A percentile compares a stretch with the other conserved stretches of the same genome.
These are phyloP conservation scores for Euphorbia lathyris DNA, from an alignment of 345 rosid species.

Conservation along the genomic window DNA sequence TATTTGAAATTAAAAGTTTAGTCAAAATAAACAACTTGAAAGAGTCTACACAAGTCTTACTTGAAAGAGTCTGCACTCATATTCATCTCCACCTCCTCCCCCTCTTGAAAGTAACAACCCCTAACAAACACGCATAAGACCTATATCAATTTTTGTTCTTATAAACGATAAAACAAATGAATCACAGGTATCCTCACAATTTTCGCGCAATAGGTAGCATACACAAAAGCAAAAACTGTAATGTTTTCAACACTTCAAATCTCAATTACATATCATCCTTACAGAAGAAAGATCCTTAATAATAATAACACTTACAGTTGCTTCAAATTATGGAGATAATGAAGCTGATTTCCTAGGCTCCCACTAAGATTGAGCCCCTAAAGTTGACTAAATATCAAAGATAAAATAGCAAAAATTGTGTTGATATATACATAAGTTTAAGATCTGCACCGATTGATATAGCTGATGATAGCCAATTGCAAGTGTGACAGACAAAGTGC, in stretches of 20 bases:
- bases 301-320: no score
- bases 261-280: no score
- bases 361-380: no score
- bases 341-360: no score
- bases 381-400: no score
- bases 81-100: slow-evolving; percentile 24
- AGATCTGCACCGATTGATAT: slow-evolving; percentile 70
- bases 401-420: no score
- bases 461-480: slow-evolving; percentile 95
- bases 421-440: neutral
- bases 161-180: neutral
- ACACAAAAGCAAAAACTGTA: neutral
- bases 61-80: no score
- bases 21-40: no score
- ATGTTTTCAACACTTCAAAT: neutral
- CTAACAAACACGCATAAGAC: slow-evolving; percentile 10
- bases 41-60: no score
- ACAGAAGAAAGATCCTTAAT: neutral
- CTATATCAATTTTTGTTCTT: neutral
- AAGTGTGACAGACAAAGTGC: slow-evolving; percentile 90
- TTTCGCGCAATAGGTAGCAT: neutral
- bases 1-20: no score
- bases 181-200: neutral
- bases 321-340: no score
- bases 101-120: slow-evolving; percentile 35